These are phyloP conservation scores for Vanilla planifolia DNA, from an alignment of 106 monocot species.

Conservation along the genomic window DNA sequence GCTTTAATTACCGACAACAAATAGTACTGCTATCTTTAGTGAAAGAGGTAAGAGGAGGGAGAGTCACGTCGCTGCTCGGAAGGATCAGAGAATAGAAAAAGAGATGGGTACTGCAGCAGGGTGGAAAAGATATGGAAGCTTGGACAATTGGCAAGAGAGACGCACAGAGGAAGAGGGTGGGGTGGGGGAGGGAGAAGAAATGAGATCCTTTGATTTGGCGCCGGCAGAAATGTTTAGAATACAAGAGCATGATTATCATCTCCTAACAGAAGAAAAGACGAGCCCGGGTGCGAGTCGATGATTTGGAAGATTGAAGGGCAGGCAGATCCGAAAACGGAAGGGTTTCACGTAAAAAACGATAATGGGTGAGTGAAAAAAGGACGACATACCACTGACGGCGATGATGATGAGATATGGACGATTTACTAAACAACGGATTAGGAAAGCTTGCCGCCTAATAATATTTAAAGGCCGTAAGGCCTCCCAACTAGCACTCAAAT, in stretches of 20 bases:
- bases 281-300: neutral
- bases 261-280: neutral
- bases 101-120: neutral
- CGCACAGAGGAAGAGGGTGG: too few relatives aligned
- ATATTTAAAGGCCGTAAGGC: neutral
- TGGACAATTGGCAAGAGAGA: neutral
- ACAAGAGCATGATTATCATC: conserved; percentile 1
- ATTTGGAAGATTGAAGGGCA: neutral
- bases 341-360: neutral
- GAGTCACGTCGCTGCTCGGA: too few relatives aligned
- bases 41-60: too few relatives aligned
- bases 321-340: neutral
- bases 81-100: neutral
- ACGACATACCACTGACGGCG: neutral
- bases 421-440: neutral
- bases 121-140: neutral
- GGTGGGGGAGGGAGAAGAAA: conserved; percentile 6
- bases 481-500: neutral
- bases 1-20: neutral
- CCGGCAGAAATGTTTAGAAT: neutral
- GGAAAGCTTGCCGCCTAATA: neutral
- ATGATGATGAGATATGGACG: conserved; percentile 5
- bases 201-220: neutral
- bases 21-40: too few relatives aligned
- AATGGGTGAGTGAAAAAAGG: neutral